phyloP scores from a whole-genome alignment of 1,284 basidiomycete species.

The Puccinia triticina region DNA sequence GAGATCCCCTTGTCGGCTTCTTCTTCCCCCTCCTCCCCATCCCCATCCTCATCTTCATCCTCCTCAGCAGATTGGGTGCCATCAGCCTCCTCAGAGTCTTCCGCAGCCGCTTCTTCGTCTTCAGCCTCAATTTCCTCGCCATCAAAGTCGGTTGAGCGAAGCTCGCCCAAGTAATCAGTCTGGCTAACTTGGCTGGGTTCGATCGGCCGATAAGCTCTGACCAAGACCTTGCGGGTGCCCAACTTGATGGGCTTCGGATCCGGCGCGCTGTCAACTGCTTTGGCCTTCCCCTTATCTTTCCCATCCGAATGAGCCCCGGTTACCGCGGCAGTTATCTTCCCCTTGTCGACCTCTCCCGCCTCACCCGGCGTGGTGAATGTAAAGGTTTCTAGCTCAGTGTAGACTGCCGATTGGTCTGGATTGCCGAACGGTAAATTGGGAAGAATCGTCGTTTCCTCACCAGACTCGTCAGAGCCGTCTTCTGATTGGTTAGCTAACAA shows the following conservation, averaged over 20 bases:
- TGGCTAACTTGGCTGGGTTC: conserved; percentile 8
- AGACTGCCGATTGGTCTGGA: conserved; percentile 33
- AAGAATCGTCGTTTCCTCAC: conserved; percentile 4
- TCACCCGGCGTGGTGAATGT: conserved; percentile 15
- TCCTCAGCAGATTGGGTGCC: not conserved
- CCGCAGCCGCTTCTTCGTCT: not conserved
- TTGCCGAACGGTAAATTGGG: conserved; percentile 46
- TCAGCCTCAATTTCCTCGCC: conserved; percentile 6
- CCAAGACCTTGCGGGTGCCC: conserved; percentile 41
- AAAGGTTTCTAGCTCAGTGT: conserved; percentile 47
- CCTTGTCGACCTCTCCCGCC: not conserved
- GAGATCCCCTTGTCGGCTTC: conserved; percentile 29
- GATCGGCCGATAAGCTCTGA: conserved; percentile 44
- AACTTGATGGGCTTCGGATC: conserved; percentile 30
- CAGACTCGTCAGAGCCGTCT: not conserved
- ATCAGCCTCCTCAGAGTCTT: not conserved
- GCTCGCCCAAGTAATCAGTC: not conserved
- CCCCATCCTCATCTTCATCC: not conserved
- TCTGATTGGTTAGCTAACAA: not conserved
- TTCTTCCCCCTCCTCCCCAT: not conserved
- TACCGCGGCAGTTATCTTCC: not conserved
- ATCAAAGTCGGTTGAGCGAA: not conserved
- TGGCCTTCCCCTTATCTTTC: conserved; percentile 29
- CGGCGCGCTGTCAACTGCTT: not conserved
- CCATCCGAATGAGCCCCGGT: not conserved